phyloP scores from a whole-genome alignment of 2,329 filamentous ascomycete genomes.

The Immersiporthe knoxdaviesiana region DNA sequence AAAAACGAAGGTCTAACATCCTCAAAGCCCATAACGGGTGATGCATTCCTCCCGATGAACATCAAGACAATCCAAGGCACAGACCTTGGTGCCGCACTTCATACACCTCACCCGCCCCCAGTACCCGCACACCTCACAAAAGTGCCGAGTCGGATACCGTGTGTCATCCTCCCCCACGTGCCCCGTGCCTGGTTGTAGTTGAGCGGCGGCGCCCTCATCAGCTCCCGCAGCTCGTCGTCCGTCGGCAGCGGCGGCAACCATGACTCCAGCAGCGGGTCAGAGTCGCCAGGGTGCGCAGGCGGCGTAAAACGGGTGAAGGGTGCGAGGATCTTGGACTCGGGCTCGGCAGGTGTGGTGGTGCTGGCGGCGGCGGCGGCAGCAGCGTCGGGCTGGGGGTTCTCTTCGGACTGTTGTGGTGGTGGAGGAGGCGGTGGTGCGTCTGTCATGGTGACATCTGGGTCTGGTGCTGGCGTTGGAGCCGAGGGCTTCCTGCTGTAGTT shows the following conservation, averaged over 20 bases:
- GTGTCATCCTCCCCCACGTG: conserved; percentile 44
- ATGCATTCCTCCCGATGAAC: conserved; percentile 74
- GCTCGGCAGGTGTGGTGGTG: conserved; percentile 29
- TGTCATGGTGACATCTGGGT: conserved; percentile 45
- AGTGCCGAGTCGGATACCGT: conserved; percentile 44
- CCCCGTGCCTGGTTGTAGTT: conserved; percentile 68
- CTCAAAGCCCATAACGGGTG: conserved; percentile 60
- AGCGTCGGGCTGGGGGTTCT: conserved; percentile 26
- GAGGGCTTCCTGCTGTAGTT: conserved; percentile 21
- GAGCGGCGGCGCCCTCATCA: conserved; percentile 67
- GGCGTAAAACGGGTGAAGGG: conserved; percentile 41
- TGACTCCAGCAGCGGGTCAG: conserved; percentile 61
- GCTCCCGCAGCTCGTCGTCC: conserved; percentile 63
- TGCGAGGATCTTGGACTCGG: conserved; percentile 41
- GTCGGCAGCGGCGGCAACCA: conserved; percentile 61
- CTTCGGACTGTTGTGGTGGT: conserved; percentile 29
- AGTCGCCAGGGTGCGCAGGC: conserved; percentile 51
- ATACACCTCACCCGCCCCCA: conserved; percentile 78
- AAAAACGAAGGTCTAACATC: too few relatives aligned
- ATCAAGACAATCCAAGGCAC: conserved; percentile 74
- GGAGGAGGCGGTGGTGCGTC: conserved; percentile 39
- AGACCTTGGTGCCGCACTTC: conserved; percentile 79
- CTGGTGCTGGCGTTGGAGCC: conserved; percentile 16
- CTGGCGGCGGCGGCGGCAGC: conserved; percentile 31
- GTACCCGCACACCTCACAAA: conserved; percentile 82